Percentiles rank a stretch among this genome's conserved stretches.
Evolutionary conservation across 2,329 filamentous ascomycete species (phyloP).

Genomic region (Scedosporium apiospermum): DNA sequence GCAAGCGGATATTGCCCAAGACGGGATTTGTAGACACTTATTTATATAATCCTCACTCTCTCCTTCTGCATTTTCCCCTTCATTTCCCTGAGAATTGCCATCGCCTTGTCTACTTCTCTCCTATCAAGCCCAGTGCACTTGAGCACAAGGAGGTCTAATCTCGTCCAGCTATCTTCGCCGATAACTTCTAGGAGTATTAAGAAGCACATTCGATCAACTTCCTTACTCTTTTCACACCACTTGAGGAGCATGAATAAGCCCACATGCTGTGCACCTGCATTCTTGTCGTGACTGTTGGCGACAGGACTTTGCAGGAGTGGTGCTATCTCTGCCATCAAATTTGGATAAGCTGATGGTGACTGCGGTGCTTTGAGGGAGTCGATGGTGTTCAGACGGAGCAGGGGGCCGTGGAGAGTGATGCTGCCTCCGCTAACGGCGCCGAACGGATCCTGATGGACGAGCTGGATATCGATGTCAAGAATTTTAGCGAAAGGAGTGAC

Average conservation of each 20-base stretch:
- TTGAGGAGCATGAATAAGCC: background rate
- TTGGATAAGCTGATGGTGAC: background rate
- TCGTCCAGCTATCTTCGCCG: background rate
- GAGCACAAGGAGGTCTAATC: background rate
- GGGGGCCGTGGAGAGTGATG: background rate
- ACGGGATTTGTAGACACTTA: conserved; percentile 16
- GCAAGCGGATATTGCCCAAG: too few species aligned
- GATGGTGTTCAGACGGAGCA: background rate
- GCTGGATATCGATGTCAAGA: background rate
- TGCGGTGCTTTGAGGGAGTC: background rate
- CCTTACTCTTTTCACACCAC: background rate
- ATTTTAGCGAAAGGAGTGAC: background rate
- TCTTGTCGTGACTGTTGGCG: background rate
- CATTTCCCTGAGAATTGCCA: background rate
- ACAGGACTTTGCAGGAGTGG: background rate
- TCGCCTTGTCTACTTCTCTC: background rate
- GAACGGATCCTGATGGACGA: background rate
- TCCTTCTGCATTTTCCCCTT: background rate
- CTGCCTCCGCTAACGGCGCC: background rate
- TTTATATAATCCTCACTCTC: background rate
- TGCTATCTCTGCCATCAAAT: background rate
- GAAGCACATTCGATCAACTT: background rate
- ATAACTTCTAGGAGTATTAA: background rate
- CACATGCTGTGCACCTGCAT: background rate
- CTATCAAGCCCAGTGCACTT: background rate